Evolutionary conservation across 106 monocot species (phyloP).

Genomic region (Cymbidium sinense): DNA sequence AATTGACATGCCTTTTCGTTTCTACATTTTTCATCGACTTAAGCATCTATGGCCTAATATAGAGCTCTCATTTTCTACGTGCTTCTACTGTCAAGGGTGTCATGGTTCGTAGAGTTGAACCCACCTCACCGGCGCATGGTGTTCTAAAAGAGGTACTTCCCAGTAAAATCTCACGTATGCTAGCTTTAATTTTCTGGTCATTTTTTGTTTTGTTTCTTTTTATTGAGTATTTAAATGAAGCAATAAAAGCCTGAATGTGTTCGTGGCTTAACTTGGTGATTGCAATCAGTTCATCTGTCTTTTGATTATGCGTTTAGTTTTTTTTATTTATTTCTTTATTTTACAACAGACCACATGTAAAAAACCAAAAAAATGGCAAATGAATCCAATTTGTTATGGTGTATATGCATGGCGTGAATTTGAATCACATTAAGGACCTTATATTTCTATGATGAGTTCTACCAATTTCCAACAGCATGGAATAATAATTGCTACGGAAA

Average conservation of each 20-base stretch:
- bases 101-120: constrained; percentile 75
- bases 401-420: neutral
- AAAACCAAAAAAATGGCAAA: neutral
- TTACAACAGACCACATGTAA: neutral
- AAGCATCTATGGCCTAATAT: neutral
- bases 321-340: neutral
- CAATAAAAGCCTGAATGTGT: neutral
- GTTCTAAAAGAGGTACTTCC: constrained; percentile 69
- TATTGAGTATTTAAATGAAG: neutral
- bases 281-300: neutral
- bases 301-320: neutral
- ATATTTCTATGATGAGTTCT: neutral
- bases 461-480: neutral
- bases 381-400: neutral
- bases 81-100: constrained; percentile 62
- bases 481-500: neutral
- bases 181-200: neutral
- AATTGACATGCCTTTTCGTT: neutral
- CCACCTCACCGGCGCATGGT: constrained; percentile 69
- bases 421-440: neutral
- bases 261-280: neutral
- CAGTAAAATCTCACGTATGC: neutral
- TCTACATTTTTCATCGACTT: constrained; percentile 2
- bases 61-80: too few relatives aligned
- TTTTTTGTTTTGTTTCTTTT: neutral